Base-by-base conservation (phyloP, 371 early-diverging fungal species). In the Sporodiniella umbellata region DNA sequence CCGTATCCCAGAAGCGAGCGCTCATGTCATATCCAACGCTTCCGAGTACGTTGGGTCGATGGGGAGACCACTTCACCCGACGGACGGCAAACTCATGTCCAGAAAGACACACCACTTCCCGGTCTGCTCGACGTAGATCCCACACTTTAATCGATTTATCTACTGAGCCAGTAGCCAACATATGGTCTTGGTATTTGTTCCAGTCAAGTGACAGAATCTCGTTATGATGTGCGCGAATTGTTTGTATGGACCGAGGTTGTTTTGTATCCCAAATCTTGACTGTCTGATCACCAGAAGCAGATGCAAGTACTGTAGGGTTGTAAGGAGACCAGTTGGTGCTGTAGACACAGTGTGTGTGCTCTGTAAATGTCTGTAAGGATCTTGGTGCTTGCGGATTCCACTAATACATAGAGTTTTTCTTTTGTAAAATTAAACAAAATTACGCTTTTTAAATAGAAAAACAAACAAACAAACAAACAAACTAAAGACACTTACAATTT, bases 21-120 rank as follows among this genome's bases (percentile, higher is more conserved):
- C 94, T 89, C 98, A 97, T 97, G 59, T 97, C 96, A 64, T 97
- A 97, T 4, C 84, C 84, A 1, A 87, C 89, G 30, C 88, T 83
- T 2, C 86, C 92, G 12, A 96, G 60, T 33, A 93, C 62, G 51
- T 84, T 72, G n/a, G 84, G 87, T 48, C 80, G 64, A 56, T 95
- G 95, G 4, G 98, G 96, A 1, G 92, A 93, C 66, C 90, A 94
- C 60, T 86, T 86, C 19, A 95, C 90, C 24, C 91, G 75, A 21
- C 96, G 80, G 1, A 94, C 89, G 5, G 96, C 94, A 69, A 86
- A 95, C 58, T 94, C 92, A 59, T 94, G 95, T 1, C 94, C 95
- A 2, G 76, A 66, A 33, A 95, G 64, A 47, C 80, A 80, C 8
- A 76, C 60, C 11, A 93, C 61, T 49, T 87, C 88, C 8, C 83